Conservation (phyloP, 768 basidiomycete species). For the Termitomyces sp. region DNA sequence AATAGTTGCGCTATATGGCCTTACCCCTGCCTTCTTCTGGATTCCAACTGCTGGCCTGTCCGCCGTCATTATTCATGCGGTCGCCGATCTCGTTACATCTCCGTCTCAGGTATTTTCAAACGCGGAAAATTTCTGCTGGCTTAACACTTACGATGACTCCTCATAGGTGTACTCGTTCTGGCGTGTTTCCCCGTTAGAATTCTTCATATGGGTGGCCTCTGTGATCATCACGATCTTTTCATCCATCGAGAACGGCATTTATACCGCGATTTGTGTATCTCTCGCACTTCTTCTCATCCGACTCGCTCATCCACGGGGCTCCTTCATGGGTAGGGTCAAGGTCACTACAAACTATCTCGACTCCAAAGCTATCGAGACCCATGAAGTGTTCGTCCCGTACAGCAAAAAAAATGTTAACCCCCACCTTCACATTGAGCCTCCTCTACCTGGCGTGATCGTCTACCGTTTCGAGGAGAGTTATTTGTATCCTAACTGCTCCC, state of each 20-base stretch:
- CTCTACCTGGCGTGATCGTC: slow-evolving; percentile 82
- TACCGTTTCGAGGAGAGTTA: slow-evolving; percentile 93
- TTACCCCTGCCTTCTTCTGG: slow-evolving; percentile 92
- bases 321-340: slow-evolving; percentile 86
- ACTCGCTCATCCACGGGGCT: slow-evolving; percentile 81
- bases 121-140: neutral
- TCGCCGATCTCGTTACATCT: slow-evolving; percentile 82
- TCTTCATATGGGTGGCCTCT: slow-evolving; percentile 82
- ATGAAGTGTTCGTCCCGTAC: slow-evolving; percentile 86
- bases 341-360: slow-evolving; percentile 42
- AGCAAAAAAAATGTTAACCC: slow-evolving; percentile 59
- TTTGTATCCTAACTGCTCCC: slow-evolving; percentile 76
- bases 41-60: slow-evolving; percentile 81
- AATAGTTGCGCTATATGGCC: slow-evolving; percentile 90
- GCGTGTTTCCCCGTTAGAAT: slow-evolving; percentile 92
- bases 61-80: slow-evolving; percentile 93
- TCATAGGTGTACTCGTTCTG: slow-evolving; percentile 81
- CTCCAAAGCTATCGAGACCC: slow-evolving; percentile 29
- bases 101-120: slow-evolving; percentile 52
- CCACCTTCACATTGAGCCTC: slow-evolving; percentile 68
- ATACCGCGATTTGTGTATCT: slow-evolving; percentile 81
- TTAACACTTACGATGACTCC: neutral
- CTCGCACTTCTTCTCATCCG: slow-evolving; percentile 79
- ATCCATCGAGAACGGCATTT: slow-evolving; percentile 92
- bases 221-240: slow-evolving; percentile 91